These are phyloP conservation scores for Jasminum sambac DNA, from an alignment of 257 asterid species.

Conservation along the genomic window DNA sequence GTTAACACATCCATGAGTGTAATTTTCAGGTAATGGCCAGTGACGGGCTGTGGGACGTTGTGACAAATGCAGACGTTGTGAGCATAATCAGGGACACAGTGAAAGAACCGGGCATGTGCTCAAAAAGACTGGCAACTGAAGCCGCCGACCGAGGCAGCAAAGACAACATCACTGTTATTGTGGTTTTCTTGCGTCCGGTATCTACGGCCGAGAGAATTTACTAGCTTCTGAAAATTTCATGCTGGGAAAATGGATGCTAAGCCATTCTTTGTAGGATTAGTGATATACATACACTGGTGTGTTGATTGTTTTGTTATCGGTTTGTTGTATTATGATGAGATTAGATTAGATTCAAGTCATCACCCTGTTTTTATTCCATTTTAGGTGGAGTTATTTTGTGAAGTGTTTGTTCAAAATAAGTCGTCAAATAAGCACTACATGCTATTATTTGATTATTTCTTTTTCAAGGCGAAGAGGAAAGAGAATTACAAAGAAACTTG, in stretches of 20 bases:
- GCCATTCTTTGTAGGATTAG: background rate
- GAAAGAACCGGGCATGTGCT: constrained; percentile 93
- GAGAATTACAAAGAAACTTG: too few species aligned
- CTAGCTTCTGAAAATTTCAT: constrained; percentile 29
- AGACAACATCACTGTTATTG: constrained; percentile 84
- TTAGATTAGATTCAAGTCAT: background rate
- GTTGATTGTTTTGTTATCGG: background rate
- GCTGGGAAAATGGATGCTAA: background rate
- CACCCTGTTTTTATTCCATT: too few species aligned
- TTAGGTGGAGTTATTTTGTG: too few species aligned
- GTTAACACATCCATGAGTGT: too few species aligned
- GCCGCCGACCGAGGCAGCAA: constrained; percentile 87
- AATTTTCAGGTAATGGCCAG: constrained; percentile 82
- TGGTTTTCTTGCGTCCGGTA: constrained; percentile 78
- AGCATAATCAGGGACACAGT: constrained; percentile 81
- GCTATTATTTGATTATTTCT: too few species aligned
- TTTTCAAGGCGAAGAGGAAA: too few species aligned
- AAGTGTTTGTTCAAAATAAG: too few species aligned
- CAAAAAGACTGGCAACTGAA: constrained; percentile 86
- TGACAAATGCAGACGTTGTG: constrained; percentile 70
- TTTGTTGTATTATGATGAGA: background rate
- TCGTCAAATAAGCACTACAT: too few species aligned
- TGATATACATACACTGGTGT: background rate
- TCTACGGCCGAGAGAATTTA: constrained; percentile 93
- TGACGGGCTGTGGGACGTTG: constrained; percentile 95